phyloP scores from a whole-genome alignment of 148 eudicot species.

The Gaultheria prostrata region DNA sequence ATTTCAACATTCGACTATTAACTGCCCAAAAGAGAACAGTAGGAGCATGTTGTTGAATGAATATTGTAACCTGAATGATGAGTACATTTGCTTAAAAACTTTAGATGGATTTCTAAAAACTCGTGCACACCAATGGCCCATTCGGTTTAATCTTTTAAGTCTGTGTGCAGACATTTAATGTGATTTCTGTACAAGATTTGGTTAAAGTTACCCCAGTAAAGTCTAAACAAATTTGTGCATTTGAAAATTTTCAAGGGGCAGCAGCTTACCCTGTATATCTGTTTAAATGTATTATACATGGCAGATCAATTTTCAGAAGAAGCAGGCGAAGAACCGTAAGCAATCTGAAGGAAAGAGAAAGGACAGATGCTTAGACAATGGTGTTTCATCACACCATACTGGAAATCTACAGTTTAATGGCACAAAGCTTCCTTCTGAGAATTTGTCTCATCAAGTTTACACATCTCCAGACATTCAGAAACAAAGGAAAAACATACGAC shows the following conservation, averaged over 20 bases:
- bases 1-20: constrained; percentile 12
- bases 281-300: constrained; percentile 9
- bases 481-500: constrained; percentile 28
- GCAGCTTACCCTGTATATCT: not conserved
- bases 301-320: constrained; percentile 43
- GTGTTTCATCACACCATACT: constrained; percentile 26
- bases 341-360: constrained; percentile 42
- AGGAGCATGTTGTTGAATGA: constrained; percentile 12
- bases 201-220: not conserved
- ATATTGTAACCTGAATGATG: not conserved
- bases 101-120: not conserved
- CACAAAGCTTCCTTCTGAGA: constrained; percentile 26
- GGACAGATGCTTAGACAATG: constrained; percentile 31
- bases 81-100: not conserved
- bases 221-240: not conserved
- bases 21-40: constrained; percentile 9
- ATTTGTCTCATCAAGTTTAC: constrained; percentile 30
- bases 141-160: not conserved
- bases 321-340: constrained; percentile 36
- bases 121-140: not conserved
- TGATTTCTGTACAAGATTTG: not conserved
- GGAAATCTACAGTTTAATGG: constrained; percentile 31
- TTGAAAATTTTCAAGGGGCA: not conserved
- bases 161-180: not conserved
- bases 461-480: constrained; percentile 35